phyloP scores from a whole-genome alignment of 495 filamentous ascomycete genomes.

The Lepraria neglecta region DNA sequence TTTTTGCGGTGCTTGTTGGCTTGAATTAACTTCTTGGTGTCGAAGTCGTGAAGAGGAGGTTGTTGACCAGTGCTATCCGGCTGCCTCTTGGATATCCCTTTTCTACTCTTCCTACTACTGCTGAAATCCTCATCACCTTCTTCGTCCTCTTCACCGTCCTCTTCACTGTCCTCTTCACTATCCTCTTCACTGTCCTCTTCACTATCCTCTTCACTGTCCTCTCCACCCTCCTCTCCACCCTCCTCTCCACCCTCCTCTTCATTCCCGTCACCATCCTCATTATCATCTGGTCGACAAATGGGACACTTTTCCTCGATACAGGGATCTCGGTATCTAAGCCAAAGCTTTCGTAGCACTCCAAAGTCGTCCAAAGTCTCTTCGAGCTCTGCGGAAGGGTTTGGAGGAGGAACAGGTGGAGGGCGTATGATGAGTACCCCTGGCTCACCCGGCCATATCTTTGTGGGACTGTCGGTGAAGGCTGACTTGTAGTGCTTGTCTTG shows the following conservation, averaged over 20 bases:
- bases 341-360: background rate
- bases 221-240: background rate
- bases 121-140: too few species aligned
- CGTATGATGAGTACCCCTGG: background rate
- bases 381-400: background rate
- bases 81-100: too few species aligned
- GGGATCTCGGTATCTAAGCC: background rate
- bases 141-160: too few species aligned
- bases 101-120: too few species aligned
- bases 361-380: background rate
- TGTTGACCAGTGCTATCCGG: background rate
- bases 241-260: background rate
- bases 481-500: background rate
- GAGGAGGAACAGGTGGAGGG: background rate
- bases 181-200: too few species aligned
- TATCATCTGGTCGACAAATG: background rate
- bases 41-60: conserved; percentile 4
- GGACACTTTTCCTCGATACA: background rate
- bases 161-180: too few species aligned
- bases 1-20: background rate
- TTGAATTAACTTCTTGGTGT: conserved; percentile 6
- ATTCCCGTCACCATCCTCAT: background rate
- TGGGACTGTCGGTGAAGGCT: too few species aligned
- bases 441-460: background rate
- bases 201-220: too few species aligned